Conservation (phyloP, 23 red algal genomes). For the Gracilaria caudata region DNA sequence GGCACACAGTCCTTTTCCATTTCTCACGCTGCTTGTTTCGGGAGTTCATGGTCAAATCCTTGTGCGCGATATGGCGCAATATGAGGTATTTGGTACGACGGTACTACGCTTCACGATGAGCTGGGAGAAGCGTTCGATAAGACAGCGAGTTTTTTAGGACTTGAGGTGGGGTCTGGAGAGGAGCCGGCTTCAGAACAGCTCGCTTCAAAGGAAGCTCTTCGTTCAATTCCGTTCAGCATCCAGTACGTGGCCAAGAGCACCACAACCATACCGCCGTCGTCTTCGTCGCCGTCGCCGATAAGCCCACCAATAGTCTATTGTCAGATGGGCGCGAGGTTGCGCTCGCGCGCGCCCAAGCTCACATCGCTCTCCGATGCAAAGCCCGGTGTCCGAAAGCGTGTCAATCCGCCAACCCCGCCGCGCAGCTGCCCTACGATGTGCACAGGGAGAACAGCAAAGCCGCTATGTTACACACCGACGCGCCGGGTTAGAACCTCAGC, state of each 20-base stretch:
- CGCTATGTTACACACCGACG: slow-evolving; percentile 58
- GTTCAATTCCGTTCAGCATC: slow-evolving; percentile 80
- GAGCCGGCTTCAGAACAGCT: slow-evolving; percentile 85
- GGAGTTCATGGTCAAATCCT: slow-evolving; percentile 96
- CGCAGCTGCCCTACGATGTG: background rate
- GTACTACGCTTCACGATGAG: slow-evolving; percentile 94
- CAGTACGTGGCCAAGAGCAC: no score
- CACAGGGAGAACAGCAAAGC: slow-evolving; percentile 25
- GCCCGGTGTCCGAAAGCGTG: slow-evolving; percentile 11
- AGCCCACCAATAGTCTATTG: no score
- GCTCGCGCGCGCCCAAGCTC: background rate
- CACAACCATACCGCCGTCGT: no score
- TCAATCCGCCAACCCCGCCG: slow-evolving; percentile 6
- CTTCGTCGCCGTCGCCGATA: no score
- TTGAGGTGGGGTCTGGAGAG: slow-evolving; percentile 85
- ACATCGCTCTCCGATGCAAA: slow-evolving; percentile 4
- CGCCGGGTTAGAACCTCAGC: slow-evolving; percentile 64
- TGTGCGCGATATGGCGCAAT: slow-evolving; percentile 74
- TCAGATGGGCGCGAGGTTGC: background rate
- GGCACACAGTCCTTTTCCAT: slow-evolving; percentile 71
- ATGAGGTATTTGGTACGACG: slow-evolving; percentile 87
- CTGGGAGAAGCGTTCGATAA: slow-evolving; percentile 98
- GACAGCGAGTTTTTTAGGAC: slow-evolving; percentile 83
- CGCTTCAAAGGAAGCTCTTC: slow-evolving; percentile 68
- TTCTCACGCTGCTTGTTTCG: slow-evolving; percentile 86